These are phyloP conservation scores for Boletus semigastroideus DNA, from an alignment of 1,284 basidiomycete species.

Conservation along the genomic window DNA sequence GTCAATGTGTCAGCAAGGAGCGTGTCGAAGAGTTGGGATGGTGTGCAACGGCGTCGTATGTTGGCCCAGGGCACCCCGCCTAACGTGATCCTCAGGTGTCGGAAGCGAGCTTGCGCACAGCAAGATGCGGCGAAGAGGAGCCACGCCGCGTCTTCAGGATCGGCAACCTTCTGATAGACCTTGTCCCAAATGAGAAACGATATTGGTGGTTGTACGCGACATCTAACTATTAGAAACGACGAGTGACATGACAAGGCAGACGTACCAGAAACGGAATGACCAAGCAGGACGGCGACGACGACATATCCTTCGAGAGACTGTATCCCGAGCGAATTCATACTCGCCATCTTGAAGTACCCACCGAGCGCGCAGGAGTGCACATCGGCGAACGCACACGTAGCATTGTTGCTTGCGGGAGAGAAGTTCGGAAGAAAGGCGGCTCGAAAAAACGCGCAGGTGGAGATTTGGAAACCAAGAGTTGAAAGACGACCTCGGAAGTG, in stretches of 20 bases:
- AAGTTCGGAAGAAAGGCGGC: constrained; percentile 60
- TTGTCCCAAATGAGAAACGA: no score
- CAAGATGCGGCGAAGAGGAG: constrained; percentile 59
- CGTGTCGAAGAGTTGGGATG: constrained; percentile 49
- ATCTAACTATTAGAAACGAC: background rate
- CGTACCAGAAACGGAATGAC: background rate
- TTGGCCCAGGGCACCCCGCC: constrained; percentile 56
- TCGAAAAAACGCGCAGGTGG: constrained; percentile 35
- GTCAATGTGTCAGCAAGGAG: constrained; percentile 60
- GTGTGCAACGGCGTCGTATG: constrained; percentile 36
- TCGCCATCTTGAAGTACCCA: background rate
- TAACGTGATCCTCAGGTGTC: constrained; percentile 29
- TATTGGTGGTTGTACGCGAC: constrained; percentile 31
- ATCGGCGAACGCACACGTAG: no score
- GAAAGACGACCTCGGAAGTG: constrained; percentile 64
- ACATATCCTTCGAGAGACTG: background rate
- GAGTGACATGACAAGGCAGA: background rate
- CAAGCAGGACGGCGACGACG: background rate
- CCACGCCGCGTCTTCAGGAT: constrained; percentile 50
- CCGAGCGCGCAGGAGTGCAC: no score
- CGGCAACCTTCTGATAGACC: constrained; percentile 59
- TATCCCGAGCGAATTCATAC: background rate
- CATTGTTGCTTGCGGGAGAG: no score
- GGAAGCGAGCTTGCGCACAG: background rate
- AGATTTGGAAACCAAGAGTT: constrained; percentile 44